Percentiles rank a stretch among this genome's conserved stretches.
Conservation (phyloP, 208 protist genomes). For the Entamoeba moshkovskii region DNA sequence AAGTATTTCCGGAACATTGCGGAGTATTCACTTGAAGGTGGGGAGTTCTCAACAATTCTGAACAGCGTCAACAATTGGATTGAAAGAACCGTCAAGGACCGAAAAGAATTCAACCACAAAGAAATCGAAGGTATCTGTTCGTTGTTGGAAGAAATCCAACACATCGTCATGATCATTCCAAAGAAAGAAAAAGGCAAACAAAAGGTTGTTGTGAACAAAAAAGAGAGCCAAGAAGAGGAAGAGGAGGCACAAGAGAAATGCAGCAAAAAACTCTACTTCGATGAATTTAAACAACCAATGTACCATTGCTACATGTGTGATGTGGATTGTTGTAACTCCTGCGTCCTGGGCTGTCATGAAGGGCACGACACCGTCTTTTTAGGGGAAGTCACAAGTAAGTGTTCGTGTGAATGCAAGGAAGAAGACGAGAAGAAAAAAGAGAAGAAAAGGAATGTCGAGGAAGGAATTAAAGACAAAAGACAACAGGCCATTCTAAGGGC, state of each 20-base stretch:
- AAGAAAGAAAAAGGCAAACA: neutral
- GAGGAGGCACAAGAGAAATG: neutral
- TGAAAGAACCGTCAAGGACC: neutral
- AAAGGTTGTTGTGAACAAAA: neutral
- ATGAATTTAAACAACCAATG: neutral
- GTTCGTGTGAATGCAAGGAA: neutral
- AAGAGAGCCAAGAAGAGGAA: neutral
- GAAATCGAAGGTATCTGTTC: neutral
- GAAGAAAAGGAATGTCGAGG: neutral
- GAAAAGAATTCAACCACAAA: neutral
- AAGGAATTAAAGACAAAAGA: neutral
- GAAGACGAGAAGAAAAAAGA: neutral
- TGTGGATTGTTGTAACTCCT: neutral
- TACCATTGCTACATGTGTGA: neutral
- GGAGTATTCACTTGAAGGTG: neutral
- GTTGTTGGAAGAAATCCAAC: neutral
- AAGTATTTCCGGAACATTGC: neutral
- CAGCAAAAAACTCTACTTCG: no score
- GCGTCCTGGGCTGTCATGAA: neutral
- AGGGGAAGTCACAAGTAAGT: neutral
- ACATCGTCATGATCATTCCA: neutral
- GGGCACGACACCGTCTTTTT: neutral
- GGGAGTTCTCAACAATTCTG: neutral
- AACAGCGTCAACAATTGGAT: neutral
- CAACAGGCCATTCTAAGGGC: neutral